Evolutionary conservation across 768 basidiomycete genomes (phyloP).

Genomic region (Tephrocybe sp.): DNA sequence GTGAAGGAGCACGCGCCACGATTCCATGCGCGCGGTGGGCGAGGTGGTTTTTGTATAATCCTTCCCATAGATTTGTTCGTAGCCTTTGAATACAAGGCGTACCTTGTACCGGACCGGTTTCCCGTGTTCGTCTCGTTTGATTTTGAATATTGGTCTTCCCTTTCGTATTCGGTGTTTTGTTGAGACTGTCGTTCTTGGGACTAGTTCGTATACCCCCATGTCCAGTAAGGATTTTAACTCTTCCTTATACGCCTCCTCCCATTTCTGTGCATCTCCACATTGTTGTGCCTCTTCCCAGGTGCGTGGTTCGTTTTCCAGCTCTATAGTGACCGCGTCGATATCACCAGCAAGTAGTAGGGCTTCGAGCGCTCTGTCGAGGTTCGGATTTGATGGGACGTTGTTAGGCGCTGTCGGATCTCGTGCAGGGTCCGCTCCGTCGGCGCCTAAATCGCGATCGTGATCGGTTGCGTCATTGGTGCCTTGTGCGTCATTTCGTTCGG

Average conservation of each 20-base stretch:
- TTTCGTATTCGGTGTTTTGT: conserved; percentile 18
- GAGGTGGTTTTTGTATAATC: conserved; percentile 43
- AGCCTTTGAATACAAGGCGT: conserved; percentile 39
- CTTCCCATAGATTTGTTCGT: conserved; percentile 35
- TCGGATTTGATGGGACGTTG: no score
- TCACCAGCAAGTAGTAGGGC: background rate
- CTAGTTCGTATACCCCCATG: background rate
- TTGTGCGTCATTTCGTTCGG: no score
- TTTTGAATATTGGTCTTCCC: conserved; percentile 19
- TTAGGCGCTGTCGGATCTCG: no score
- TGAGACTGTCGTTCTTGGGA: background rate
- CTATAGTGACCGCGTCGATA: background rate
- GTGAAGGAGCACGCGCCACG: conserved; percentile 33
- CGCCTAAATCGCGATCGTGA: no score
- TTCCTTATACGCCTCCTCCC: background rate
- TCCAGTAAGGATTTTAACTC: background rate
- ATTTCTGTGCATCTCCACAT: background rate
- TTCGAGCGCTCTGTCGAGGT: background rate
- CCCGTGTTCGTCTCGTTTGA: conserved; percentile 30
- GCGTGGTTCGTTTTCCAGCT: background rate
- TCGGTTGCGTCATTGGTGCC: no score
- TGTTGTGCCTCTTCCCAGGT: background rate
- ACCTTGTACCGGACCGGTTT: conserved; percentile 24
- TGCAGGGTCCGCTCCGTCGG: no score
- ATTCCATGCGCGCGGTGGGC: conserved; percentile 37